Evolutionary conservation across 768 basidiomycete species (phyloP), one percentile per base, ranked within the genome.

Genomic region (Suillus subaureus): DNA sequence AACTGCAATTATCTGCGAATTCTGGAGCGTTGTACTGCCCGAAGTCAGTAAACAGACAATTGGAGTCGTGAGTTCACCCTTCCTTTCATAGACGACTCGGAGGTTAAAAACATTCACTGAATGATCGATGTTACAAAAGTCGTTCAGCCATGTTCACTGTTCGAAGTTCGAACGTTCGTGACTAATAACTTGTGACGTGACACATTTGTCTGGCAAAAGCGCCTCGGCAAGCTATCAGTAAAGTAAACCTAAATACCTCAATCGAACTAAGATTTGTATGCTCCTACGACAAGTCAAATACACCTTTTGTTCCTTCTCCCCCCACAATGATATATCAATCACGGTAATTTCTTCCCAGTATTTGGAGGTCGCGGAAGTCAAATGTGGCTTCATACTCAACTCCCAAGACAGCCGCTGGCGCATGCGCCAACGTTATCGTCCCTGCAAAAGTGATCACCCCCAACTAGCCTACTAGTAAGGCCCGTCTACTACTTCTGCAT

Each of bases 381-480:
- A 90, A 73, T 88, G 77, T 70, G 93, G 93, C 3, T 95, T 92
- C 73, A 75, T 90, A 18, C 92, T 92, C 16, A 84, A 83, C 49
- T 79, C 81, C 2, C 78, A 79, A 51, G 93, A 94, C 67, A 33
- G 33, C 6, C 33, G 6, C 33, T 33, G 33, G 33, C 4, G 6
- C 6, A 33, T 33, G 5, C 6, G 33, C 33, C 6, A 6, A 6
- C 33, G 33, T 33, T 33, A 33, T 5, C 5, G 33, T 33, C 33
- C 33, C 33, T 33, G 5, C 33, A 33, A 33, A n/a, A n/a, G n/a
- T 5, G 31, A 31, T 31, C 31, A 31, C 70, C 84, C 87, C 0
- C 85, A 87, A 63, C 83, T n/a, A n/a, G n/a, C n/a, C n/a, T 93
- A 23, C 81, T 89, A 18, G 0, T 8, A 42, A 42, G 7, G 21